Percentiles rank a stretch among this genome's conserved stretches.
Evolutionary conservation across 2,329 filamentous ascomycete species (phyloP).

Genomic region (Venturia carpophila): DNA sequence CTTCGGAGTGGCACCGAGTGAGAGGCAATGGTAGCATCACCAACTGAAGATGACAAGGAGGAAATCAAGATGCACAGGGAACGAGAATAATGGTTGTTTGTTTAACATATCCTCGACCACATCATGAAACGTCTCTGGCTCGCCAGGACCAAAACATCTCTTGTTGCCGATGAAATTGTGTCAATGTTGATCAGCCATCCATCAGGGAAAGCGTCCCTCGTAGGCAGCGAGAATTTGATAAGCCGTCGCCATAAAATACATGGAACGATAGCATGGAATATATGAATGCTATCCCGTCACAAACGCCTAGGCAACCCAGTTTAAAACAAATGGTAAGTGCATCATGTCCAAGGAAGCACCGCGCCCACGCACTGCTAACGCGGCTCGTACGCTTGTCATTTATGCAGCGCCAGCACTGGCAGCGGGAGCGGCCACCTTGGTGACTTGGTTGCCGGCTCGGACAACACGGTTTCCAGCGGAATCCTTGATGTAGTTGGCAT

Average conservation of each 20-base stretch:
- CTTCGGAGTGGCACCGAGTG: too few relatives aligned
- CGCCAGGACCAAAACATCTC: too few relatives aligned
- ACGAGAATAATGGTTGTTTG: too few relatives aligned
- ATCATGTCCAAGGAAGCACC: not conserved
- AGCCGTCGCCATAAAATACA: constrained; percentile 9
- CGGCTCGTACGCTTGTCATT: not conserved
- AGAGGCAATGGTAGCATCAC: too few relatives aligned
- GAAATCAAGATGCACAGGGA: too few relatives aligned
- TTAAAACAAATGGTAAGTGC: not conserved
- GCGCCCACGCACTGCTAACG: constrained; percentile 12
- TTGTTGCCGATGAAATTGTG: not conserved
- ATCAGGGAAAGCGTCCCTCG: not conserved
- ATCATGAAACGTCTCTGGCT: too few relatives aligned
- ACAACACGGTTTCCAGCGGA: constrained; percentile 73
- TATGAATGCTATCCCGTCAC: not conserved
- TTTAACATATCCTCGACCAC: too few relatives aligned
- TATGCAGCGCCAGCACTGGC: constrained; percentile 72
- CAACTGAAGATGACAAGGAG: too few relatives aligned
- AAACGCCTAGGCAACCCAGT: not conserved
- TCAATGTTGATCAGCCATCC: not conserved
- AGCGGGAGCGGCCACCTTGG: constrained; percentile 71
- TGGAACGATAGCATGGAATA: not conserved
- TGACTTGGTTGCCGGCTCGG: constrained; percentile 77
- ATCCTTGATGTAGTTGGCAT: constrained; percentile 72
- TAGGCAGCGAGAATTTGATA: not conserved